phyloP scores from a whole-genome alignment of 2,329 filamentous ascomycete genomes.

The Diaporthe citriasiana region DNA sequence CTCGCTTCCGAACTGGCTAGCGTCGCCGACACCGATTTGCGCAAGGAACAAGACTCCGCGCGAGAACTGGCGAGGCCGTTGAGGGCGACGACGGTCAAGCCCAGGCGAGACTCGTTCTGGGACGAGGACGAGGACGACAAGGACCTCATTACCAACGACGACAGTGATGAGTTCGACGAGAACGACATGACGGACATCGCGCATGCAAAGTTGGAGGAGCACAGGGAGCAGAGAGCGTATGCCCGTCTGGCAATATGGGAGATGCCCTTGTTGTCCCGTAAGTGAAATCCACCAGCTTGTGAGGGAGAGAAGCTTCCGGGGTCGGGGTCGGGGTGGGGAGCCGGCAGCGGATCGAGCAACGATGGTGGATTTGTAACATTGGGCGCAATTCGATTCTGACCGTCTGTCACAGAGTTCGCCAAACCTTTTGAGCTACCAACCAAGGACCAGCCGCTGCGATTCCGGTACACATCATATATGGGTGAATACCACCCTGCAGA shows the following conservation, averaged over 20 bases:
- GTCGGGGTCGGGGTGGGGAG: background rate
- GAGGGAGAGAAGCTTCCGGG: background rate
- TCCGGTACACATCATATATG: slow-evolving; percentile 97
- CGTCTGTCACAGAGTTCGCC: slow-evolving; percentile 77
- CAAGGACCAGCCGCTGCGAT: slow-evolving; percentile 80
- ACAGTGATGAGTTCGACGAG: slow-evolving; percentile 75
- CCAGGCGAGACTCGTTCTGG: slow-evolving; percentile 61
- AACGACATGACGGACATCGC: slow-evolving; percentile 88
- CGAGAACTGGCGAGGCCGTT: slow-evolving; percentile 44
- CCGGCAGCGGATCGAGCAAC: background rate
- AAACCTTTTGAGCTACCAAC: slow-evolving; percentile 84
- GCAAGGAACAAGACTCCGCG: slow-evolving; percentile 39
- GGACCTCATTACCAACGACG: slow-evolving; percentile 64
- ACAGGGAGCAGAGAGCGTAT: slow-evolving; percentile 91
- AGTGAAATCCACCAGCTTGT: slow-evolving; percentile 53
- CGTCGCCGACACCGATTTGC: slow-evolving; percentile 44
- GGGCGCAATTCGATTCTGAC: slow-evolving; percentile 40
- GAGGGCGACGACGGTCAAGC: slow-evolving; percentile 36
- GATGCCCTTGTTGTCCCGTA: slow-evolving; percentile 91
- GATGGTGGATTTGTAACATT: background rate
- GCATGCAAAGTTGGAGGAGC: slow-evolving; percentile 88
- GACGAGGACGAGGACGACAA: slow-evolving; percentile 63
- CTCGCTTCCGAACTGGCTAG: slow-evolving; percentile 30
- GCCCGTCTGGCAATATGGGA: slow-evolving; percentile 92
- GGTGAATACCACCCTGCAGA: slow-evolving; percentile 92